Evolutionary conservation across 176 grass and related monocot species (phyloP).

Genomic region (Aegilops speltoides): DNA sequence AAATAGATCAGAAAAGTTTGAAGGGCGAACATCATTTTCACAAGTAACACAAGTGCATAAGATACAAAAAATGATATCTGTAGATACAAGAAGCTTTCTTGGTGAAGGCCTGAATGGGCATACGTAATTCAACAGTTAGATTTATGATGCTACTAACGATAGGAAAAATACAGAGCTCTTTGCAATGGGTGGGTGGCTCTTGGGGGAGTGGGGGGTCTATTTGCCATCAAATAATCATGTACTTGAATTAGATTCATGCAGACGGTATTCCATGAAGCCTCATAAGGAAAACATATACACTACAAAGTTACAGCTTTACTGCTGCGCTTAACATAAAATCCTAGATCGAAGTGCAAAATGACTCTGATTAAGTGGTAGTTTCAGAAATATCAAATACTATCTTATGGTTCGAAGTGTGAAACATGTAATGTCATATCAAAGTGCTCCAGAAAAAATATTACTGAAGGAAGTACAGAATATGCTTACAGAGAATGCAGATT

Average conservation of each 20-base stretch:
- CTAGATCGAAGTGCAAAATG: not conserved
- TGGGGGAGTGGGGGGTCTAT: not conserved
- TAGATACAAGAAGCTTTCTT: not conserved
- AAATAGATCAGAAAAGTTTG: conserved; percentile 13
- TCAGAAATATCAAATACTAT: not conserved
- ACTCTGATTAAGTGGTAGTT: not conserved
- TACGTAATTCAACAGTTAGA: not conserved
- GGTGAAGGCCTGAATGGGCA: not conserved
- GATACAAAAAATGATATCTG: not conserved
- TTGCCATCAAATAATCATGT: not conserved
- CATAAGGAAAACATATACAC: not conserved
- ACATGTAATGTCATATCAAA: not conserved
- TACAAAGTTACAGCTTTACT: not conserved
- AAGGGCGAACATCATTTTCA: not conserved
- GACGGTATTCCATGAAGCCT: not conserved
- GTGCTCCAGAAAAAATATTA: not conserved
- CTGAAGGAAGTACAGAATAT: not conserved
- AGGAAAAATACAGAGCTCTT: not conserved
- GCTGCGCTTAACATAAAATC: not conserved
- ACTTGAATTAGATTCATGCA: not conserved
- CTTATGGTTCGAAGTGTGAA: not conserved
- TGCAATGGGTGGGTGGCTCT: no score
- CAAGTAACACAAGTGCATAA: not conserved
- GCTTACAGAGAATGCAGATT: conserved; percentile 53
- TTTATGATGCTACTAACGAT: not conserved